A percentile compares a stretch with the other conserved stretches of the same genome.
Evolutionary conservation across 805 yeast species (phyloP).

Genomic region (Candida montana): DNA sequence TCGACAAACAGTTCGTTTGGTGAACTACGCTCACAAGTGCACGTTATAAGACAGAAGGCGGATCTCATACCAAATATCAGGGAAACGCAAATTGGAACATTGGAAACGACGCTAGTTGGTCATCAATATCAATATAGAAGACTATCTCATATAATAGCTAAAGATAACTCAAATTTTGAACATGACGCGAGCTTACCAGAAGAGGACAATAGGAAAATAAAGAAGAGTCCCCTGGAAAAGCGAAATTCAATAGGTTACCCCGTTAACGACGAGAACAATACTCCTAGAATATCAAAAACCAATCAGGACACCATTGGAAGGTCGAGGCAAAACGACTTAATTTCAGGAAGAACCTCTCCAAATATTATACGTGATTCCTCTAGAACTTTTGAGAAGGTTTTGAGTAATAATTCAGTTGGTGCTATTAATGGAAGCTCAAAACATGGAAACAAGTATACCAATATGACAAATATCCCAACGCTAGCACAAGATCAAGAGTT

Average conservation of each 20-base stretch:
- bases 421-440: no score
- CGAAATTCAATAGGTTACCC: no score
- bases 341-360: no score
- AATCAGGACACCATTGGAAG: no score
- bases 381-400: no score
- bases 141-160: constrained; percentile 9
- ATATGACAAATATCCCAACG: no score
- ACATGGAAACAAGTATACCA: no score
- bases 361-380: no score
- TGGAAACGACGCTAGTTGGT: constrained; percentile 17
- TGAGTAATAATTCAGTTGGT: no score
- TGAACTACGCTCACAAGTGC: constrained; percentile 11
- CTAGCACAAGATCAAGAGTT: not conserved
- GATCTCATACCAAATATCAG: constrained; percentile 19
- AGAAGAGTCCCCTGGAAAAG: not conserved
- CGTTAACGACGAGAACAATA: no score
- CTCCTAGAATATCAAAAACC: no score
- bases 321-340: no score
- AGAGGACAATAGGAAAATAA: not conserved
- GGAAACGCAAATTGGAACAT: constrained; percentile 13
- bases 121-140: constrained; percentile 19
- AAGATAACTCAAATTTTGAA: not conserved
- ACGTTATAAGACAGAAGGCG: constrained; percentile 8
- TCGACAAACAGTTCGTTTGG: not conserved
- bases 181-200: not conserved